These are phyloP conservation scores for Phytophthora capsici DNA, from an alignment of 352 stramenopile species.

Conservation along the genomic window DNA sequence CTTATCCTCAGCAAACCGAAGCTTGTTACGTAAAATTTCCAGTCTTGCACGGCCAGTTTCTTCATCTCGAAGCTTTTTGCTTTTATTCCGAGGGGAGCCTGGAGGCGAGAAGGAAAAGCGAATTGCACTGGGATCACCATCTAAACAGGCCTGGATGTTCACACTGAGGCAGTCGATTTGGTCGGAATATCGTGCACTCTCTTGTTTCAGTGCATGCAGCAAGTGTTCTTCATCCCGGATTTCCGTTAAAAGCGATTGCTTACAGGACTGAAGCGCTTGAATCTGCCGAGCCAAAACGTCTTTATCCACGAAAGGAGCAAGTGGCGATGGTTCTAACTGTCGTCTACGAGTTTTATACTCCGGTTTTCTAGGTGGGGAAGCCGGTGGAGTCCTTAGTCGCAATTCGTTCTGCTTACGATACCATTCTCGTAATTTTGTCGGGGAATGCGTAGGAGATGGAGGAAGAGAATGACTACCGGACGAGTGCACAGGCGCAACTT, in stretches of 20 bases:
- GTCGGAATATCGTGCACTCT: slow-evolving; percentile 46
- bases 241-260: slow-evolving; percentile 65
- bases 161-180: slow-evolving; percentile 66
- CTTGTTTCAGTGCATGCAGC: slow-evolving; percentile 63
- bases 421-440: slow-evolving; percentile 32
- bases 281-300: slow-evolving; percentile 59
- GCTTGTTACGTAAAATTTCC: slow-evolving; percentile 66
- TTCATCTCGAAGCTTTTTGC: slow-evolving; percentile 47
- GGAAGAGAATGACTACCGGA: slow-evolving; percentile 27
- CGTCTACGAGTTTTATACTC: slow-evolving; percentile 8
- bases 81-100: slow-evolving; percentile 30
- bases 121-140: slow-evolving; percentile 25
- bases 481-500: neutral
- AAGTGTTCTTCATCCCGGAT: slow-evolving; percentile 73
- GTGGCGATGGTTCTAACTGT: slow-evolving; percentile 19
- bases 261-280: slow-evolving; percentile 68
- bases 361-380: slow-evolving; percentile 21
- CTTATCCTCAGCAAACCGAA: slow-evolving; percentile 66
- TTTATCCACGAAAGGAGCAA: slow-evolving; percentile 42
- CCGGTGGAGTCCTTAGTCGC: slow-evolving; percentile 19
- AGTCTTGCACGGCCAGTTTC: slow-evolving; percentile 52
- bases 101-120: slow-evolving; percentile 31
- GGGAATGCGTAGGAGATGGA: slow-evolving; percentile 31
- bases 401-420: slow-evolving; percentile 43
- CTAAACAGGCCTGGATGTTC: slow-evolving; percentile 55